Conservation (phyloP, 805 yeast genomes). For the Candida hungchunana region DNA sequence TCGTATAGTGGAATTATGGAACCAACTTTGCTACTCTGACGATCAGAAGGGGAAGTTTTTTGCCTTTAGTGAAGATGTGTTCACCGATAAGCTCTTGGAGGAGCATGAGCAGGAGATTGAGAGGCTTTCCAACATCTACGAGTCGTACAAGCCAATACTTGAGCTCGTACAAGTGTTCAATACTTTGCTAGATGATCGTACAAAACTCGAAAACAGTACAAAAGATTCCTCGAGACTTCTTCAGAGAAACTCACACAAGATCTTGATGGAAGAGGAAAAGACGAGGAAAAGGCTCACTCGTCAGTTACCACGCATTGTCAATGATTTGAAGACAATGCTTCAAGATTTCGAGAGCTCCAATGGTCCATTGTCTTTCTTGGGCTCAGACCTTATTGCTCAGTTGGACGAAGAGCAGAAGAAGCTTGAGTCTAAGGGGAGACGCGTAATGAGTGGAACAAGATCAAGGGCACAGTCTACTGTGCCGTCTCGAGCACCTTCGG, state of each 20-base stretch:
- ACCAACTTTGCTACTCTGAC: constrained; percentile 51
- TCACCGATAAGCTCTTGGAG: constrained; percentile 56
- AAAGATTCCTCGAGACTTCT: constrained; percentile 77
- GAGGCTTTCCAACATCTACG: constrained; percentile 45
- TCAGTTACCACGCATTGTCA: constrained; percentile 60
- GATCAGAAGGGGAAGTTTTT: constrained; percentile 46
- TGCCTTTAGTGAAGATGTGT: constrained; percentile 34
- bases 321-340: constrained; percentile 45
- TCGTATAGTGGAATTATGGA: constrained; percentile 61
- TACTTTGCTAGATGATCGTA: constrained; percentile 54
- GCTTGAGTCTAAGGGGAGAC: constrained; percentile 22
- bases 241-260: constrained; percentile 71
- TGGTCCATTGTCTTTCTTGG: constrained; percentile 29
- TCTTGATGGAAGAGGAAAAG: constrained; percentile 76
- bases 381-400: constrained; percentile 26
- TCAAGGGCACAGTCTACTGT: constrained; percentile 20
- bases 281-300: constrained; percentile 63
- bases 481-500: constrained; percentile 19
- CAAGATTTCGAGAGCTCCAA: constrained; percentile 42
- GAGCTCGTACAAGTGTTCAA: constrained; percentile 51
- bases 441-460: constrained; percentile 12
- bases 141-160: constrained; percentile 51
- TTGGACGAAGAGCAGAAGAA: constrained; percentile 27
- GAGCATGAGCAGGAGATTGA: constrained; percentile 62
- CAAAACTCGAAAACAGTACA: constrained; percentile 59